phyloP scores from a whole-genome alignment of 108 stramenopile genomes.

The Fragilaria crotonensis region DNA sequence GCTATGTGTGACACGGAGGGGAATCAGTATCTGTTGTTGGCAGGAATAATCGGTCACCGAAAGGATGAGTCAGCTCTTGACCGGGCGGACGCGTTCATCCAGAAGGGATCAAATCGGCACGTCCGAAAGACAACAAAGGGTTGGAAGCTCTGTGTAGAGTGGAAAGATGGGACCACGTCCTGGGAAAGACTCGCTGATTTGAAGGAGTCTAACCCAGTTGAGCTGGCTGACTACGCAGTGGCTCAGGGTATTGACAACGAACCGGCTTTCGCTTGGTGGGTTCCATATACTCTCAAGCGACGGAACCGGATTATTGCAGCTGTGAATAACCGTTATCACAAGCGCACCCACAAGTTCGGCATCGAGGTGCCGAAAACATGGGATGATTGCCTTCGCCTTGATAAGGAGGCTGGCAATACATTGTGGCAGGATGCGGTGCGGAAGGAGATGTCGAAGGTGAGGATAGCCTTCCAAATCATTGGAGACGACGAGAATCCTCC shows the following conservation, averaged over 20 bases:
- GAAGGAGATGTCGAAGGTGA: conserved; percentile 26
- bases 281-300: conserved; percentile 18
- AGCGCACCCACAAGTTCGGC: too few relatives aligned
- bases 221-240: too few relatives aligned
- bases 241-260: conserved; percentile 18
- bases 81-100: background rate
- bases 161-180: conserved; percentile 13
- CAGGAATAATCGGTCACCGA: too few relatives aligned
- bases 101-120: background rate
- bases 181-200: too few relatives aligned
- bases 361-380: conserved; percentile 21
- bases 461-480: conserved; percentile 20
- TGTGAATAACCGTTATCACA: too few relatives aligned
- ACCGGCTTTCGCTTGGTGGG: conserved; percentile 37
- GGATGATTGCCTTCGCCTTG: conserved; percentile 15
- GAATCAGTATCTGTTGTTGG: too few relatives aligned
- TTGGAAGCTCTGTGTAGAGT: too few relatives aligned
- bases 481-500: background rate
- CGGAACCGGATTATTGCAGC: conserved; percentile 12
- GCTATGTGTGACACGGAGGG: conserved; percentile 18
- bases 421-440: too few relatives aligned
- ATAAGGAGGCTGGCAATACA: conserved; percentile 18
- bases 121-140: too few relatives aligned
- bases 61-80: too few relatives aligned
- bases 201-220: too few relatives aligned